Base-by-base conservation (phyloP, 441 rosid species). In the Raphanus hybrid region DNA sequence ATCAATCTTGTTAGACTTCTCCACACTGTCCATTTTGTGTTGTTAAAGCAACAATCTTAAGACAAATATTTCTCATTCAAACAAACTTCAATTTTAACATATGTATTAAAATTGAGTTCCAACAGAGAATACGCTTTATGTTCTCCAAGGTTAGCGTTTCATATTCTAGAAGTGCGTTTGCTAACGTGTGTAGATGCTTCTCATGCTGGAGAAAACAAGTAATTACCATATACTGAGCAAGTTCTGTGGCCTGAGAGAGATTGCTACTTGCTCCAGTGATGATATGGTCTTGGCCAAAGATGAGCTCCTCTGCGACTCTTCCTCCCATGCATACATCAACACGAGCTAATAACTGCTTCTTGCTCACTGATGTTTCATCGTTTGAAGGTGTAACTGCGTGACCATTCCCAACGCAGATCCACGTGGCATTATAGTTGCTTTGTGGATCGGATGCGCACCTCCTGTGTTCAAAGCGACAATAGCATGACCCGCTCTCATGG, bases 301-400 rank as follows among this genome's bases (percentile, higher is more conserved):
- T 88, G 77, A 96, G 97, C 86, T 96, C 99, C 82, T 96, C 98
- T 2, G 99, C 97, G 59, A 88, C 98, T 87, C 99, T 90, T 83
- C 99, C 99, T 67, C 99, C 98, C 98, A 93, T 96, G 70, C 99
- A 96, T 76, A 96, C 97, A 87, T 96, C 99, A 57, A 96, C 92
- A 61, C 96, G 95, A 61, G 99, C 98, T 83, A 93, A 86, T 71
- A 96, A 79, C 82, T 96, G 98, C 83, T 86, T 93, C 85, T 92
- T 93, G 89, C 98, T 96, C 68, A 96, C 73, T 69, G 97, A 92
- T 43, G 98, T 96, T 85, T 96, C 99, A 69, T 96, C 99, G 58
- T 76, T 87, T 65, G 98, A 93, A 75, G 98, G 99, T 67, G 99
- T 67, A 96, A 90, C 81, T 96, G 99, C 41, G 99, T 91, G 57